A percentile compares a stretch with the other conserved stretches of the same genome.
Conservation (phyloP, 768 basidiomycete species). For the Termitomyces bulborhizus region DNA sequence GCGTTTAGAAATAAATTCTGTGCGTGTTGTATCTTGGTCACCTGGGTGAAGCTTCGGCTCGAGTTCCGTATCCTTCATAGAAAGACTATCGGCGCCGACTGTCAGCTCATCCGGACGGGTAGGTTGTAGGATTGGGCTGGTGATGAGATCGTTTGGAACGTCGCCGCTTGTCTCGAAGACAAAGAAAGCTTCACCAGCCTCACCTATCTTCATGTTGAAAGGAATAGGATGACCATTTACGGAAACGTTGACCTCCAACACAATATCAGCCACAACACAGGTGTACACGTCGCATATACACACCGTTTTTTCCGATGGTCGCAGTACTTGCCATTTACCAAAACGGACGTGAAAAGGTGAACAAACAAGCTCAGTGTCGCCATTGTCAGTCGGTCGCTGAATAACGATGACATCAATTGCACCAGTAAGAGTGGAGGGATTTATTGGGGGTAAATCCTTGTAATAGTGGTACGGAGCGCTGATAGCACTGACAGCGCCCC, state of each 20-base stretch:
- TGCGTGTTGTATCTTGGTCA: constrained; percentile 2
- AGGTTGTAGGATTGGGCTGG: constrained; percentile 81
- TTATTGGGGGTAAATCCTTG: constrained; percentile 78
- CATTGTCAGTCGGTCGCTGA: constrained; percentile 58
- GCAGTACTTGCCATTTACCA: constrained; percentile 93
- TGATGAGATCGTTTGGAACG: constrained; percentile 88
- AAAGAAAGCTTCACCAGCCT: constrained; percentile 98
- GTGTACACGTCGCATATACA: constrained; percentile 1
- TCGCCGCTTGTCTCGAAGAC: constrained; percentile 96
- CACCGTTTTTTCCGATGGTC: constrained; percentile 92
- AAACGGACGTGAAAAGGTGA: constrained; percentile 98
- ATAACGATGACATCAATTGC: constrained; percentile 99
- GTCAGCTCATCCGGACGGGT: constrained; percentile 38
- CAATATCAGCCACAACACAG: neutral
- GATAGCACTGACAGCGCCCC: constrained; percentile 80
- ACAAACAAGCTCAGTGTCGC: constrained; percentile 70
- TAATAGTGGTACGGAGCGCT: constrained; percentile 88
- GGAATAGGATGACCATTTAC: constrained; percentile 86
- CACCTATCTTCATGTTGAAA: constrained; percentile 97
- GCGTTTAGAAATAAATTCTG: constrained; percentile 10
- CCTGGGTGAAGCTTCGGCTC: constrained; percentile 13
- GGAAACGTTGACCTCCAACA: constrained; percentile 71
- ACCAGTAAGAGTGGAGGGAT: constrained; percentile 94
- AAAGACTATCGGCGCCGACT: constrained; percentile 33
- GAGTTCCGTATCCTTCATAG: constrained; percentile 27